Percentiles rank a stretch among this genome's conserved stretches.
Evolutionary conservation across 2,329 filamentous ascomycete species (phyloP).

Genomic region (Aphanoascus verrucosus): DNA sequence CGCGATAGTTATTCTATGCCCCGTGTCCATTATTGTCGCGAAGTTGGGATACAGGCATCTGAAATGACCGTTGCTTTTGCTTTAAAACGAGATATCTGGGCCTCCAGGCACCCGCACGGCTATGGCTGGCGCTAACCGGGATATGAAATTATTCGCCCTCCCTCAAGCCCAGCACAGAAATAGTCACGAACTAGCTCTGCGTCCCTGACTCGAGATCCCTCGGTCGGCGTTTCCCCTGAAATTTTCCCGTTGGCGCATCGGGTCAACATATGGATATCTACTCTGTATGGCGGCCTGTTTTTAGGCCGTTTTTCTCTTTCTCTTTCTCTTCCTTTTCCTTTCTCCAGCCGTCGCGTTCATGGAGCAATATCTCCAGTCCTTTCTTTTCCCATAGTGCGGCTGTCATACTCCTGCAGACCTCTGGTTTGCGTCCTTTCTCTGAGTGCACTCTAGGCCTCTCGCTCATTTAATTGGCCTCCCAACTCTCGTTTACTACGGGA

Average conservation of each 20-base stretch:
- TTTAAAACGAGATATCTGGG: neutral
- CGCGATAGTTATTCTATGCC: too few species aligned
- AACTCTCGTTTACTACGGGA: conserved; percentile 15
- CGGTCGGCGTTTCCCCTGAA: conserved; percentile 2
- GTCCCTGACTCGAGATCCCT: neutral
- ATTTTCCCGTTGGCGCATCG: conserved; percentile 1
- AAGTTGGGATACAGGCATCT: too few species aligned
- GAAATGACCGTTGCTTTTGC: neutral
- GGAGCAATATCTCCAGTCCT: neutral
- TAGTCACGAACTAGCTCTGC: neutral
- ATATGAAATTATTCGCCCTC: neutral
- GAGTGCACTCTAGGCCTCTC: conserved; percentile 18
- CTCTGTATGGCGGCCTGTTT: neutral
- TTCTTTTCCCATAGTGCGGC: neutral
- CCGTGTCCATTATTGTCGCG: too few species aligned
- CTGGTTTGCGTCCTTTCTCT: conserved; percentile 50
- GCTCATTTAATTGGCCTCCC: conserved; percentile 29
- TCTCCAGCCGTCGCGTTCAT: too few species aligned
- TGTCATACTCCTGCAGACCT: conserved; percentile 11
- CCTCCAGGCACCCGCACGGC: neutral
- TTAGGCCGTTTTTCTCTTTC: neutral
- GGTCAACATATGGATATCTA: neutral
- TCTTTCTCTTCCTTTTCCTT: neutral
- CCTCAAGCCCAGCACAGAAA: neutral
- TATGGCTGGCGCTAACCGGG: neutral